A percentile compares a stretch with the other conserved stretches of the same genome.
These are phyloP conservation scores for Colletotrichum tabaci DNA, from an alignment of 2,329 filamentous ascomycete genomes.

Conservation along the genomic window DNA sequence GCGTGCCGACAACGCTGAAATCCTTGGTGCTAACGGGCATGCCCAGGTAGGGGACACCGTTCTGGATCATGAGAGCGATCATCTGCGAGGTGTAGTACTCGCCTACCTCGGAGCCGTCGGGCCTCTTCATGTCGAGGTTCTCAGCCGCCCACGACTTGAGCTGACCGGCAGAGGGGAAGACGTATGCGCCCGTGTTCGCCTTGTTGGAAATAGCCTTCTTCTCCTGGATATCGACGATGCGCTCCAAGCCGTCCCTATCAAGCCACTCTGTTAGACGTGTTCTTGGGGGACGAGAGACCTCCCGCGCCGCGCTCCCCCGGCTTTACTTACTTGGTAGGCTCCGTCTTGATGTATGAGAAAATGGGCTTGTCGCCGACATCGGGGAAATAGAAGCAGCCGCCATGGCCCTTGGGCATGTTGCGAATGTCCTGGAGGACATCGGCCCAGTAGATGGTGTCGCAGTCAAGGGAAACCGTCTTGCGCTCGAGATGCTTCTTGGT, in stretches of 20 bases:
- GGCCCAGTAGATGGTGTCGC: conserved; percentile 53
- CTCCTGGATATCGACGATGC: conserved; percentile 49
- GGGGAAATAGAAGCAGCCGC: conserved; percentile 48
- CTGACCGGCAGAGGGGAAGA: conserved; percentile 47
- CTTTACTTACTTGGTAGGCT: conserved; percentile 37
- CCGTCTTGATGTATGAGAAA: conserved; percentile 51
- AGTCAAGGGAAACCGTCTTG: conserved; percentile 50
- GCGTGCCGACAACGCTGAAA: conserved; percentile 49
- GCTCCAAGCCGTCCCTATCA: conserved; percentile 42
- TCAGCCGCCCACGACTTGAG: conserved; percentile 46
- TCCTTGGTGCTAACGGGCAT: conserved; percentile 46
- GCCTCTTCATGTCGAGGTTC: conserved; percentile 45
- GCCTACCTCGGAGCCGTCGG: conserved; percentile 45
- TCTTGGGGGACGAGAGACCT: too few species aligned
- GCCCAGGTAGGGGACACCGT: conserved; percentile 46
- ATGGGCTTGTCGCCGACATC: conserved; percentile 50
- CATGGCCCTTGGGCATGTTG: conserved; percentile 46
- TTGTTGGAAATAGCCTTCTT: conserved; percentile 51
- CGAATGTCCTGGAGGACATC: conserved; percentile 49
- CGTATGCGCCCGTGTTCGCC: conserved; percentile 49
- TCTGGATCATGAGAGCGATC: conserved; percentile 47
- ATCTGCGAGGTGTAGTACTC: conserved; percentile 50
- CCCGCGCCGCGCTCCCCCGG: neutral
- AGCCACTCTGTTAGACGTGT: conserved; percentile 7
- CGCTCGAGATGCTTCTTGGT: conserved; percentile 47